Evolutionary conservation across 805 yeast species (phyloP).

Genomic region (Saccharomycopsis sp.): DNA sequence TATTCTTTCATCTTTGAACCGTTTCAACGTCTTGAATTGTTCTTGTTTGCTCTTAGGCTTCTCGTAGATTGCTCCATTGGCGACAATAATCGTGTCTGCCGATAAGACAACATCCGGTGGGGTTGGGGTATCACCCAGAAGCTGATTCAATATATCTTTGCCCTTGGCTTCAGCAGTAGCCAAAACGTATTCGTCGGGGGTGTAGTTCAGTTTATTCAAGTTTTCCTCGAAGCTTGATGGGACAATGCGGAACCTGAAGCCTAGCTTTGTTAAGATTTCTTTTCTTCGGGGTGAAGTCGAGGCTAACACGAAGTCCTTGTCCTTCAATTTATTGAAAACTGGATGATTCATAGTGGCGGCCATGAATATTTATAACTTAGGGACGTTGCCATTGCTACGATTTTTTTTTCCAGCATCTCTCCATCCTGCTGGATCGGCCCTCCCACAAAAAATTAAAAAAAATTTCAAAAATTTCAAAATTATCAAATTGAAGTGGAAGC

Average conservation of each 20-base stretch:
- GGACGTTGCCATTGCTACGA: too few relatives aligned
- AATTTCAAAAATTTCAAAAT: too few relatives aligned
- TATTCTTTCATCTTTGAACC: slow-evolving; percentile 33
- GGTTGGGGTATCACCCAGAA: background rate
- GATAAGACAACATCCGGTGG: slow-evolving; percentile 34
- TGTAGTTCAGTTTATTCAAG: slow-evolving; percentile 44
- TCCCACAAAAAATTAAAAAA: too few relatives aligned
- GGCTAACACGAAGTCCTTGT: slow-evolving; percentile 52
- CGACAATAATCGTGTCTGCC: slow-evolving; percentile 77
- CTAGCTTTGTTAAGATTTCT: slow-evolving; percentile 37
- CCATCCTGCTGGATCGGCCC: too few relatives aligned
- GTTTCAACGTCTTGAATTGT: slow-evolving; percentile 43
- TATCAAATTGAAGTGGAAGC: too few relatives aligned
- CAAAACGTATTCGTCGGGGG: slow-evolving; percentile 38
- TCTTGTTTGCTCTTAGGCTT: slow-evolving; percentile 61
- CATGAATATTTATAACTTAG: too few relatives aligned
- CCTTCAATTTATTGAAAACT: slow-evolving; percentile 1
- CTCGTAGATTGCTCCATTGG: slow-evolving; percentile 58
- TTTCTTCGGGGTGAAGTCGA: slow-evolving; percentile 78
- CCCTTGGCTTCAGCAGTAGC: slow-evolving; percentile 25
- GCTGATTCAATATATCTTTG: background rate
- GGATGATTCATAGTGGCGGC: slow-evolving; percentile 1
- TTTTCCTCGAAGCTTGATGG: slow-evolving; percentile 76
- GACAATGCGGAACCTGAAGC: background rate
- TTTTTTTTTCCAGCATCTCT: too few relatives aligned